Evolutionary conservation across 352 stramenopile species (phyloP).

Genomic region (Phytophthora quininea): DNA sequence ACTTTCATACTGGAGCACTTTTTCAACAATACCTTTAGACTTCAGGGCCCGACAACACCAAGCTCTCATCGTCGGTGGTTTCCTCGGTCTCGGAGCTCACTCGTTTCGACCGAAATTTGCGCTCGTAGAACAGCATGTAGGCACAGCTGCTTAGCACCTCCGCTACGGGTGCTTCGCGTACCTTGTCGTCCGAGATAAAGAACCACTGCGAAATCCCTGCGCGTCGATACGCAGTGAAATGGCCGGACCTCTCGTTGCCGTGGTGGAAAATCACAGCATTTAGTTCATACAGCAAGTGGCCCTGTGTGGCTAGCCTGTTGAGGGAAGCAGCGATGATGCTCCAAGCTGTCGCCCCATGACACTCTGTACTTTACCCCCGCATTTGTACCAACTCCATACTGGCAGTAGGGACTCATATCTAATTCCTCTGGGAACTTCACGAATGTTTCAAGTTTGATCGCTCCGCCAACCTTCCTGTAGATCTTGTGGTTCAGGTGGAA

Average conservation of each 20-base stretch:
- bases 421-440: conserved; percentile 82
- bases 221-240: conserved; percentile 87
- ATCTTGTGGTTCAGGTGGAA: conserved; percentile 91
- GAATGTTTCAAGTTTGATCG: conserved; percentile 80
- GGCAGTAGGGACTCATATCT: conserved; percentile 80
- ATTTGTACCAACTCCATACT: conserved; percentile 54
- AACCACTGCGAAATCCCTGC: conserved; percentile 71
- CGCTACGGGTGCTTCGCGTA: conserved; percentile 56
- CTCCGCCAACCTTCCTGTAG: conserved; percentile 70
- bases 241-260: conserved; percentile 82
- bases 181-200: conserved; percentile 84
- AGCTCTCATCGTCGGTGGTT: conserved; percentile 39
- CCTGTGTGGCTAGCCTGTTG: conserved; percentile 28
- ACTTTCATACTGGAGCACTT: background rate
- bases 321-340: conserved; percentile 6
- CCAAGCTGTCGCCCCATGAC: conserved; percentile 17
- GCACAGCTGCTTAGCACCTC: conserved; percentile 81
- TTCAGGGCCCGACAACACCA: conserved; percentile 1
- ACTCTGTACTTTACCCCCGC: conserved; percentile 39
- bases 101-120: conserved; percentile 55
- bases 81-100: conserved; percentile 40
- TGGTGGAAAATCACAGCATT: conserved; percentile 86
- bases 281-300: conserved; percentile 73
- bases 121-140: conserved; percentile 91
- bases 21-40: background rate